These are phyloP conservation scores for Talaromyces sp. DNA, from an alignment of 2,329 filamentous ascomycete genomes.

Conservation along the genomic window DNA sequence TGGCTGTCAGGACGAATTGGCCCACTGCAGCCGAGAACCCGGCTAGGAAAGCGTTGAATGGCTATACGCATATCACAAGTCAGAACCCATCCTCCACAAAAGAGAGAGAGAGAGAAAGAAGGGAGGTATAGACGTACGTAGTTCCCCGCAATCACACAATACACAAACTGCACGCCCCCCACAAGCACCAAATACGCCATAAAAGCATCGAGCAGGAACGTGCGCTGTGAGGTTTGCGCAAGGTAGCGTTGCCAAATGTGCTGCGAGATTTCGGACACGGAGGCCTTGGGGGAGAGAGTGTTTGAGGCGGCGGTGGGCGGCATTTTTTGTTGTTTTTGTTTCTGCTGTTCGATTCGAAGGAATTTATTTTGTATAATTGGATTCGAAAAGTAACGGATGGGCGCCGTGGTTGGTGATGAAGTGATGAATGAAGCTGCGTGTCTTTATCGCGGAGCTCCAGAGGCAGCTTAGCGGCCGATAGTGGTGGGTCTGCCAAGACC, in stretches of 20 bases:
- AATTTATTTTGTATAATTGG: not conserved
- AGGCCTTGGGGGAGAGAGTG: constrained; percentile 34
- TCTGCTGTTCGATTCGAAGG: no score
- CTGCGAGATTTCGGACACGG: constrained; percentile 53
- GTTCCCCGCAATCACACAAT: constrained; percentile 87
- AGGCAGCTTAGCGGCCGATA: not conserved
- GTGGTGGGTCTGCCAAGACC: not conserved
- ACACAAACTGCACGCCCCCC: constrained; percentile 86
- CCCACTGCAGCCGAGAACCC: constrained; percentile 93
- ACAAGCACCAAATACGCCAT: constrained; percentile 81
- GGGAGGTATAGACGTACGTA: constrained; percentile 63
- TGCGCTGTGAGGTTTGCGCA: constrained; percentile 77
- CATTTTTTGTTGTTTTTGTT: constrained; percentile 16
- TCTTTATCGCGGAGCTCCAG: constrained; percentile 5
- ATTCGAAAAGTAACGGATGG: not conserved
- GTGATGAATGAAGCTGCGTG: constrained; percentile 12
- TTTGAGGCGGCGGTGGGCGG: constrained; percentile 24
- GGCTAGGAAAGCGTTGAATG: constrained; percentile 96
- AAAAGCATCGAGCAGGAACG: constrained; percentile 87
- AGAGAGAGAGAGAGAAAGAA: no score
- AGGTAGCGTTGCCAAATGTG: constrained; percentile 75
- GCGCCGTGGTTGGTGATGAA: not conserved
- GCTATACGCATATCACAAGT: constrained; percentile 60
- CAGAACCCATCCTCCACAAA: no score
- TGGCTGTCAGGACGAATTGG: constrained; percentile 93